Conservation (phyloP, 345 rosid species). For the Euphorbia peplus region DNA sequence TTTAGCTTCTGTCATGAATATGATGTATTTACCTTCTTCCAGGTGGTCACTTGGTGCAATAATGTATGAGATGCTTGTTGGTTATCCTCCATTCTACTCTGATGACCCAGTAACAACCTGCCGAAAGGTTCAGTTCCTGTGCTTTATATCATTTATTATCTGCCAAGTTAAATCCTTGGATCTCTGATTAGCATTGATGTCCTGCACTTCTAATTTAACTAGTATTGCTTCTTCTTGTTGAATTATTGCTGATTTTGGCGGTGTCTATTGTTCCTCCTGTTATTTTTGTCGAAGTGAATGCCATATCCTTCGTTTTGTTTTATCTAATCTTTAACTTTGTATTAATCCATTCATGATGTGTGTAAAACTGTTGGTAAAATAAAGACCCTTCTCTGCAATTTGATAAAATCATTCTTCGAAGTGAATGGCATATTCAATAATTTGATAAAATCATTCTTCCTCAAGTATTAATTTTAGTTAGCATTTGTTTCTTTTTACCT, state of each 20-base stretch:
- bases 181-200: neutral
- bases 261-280: constrained; percentile 2
- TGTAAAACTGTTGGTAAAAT: too few relatives aligned
- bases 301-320: neutral
- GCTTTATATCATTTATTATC: neutral
- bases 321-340: neutral
- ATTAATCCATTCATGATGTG: constrained; percentile 1
- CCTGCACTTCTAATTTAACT: neutral
- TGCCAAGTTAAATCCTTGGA: constrained; percentile 2
- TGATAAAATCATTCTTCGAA: too few relatives aligned
- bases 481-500: neutral
- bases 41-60: constrained; percentile 98
- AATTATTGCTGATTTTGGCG: neutral
- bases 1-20: constrained; percentile 10
- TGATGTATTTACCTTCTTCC: constrained; percentile 25
- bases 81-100: constrained; percentile 77
- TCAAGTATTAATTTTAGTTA: neutral
- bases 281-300: neutral
- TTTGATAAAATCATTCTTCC: neutral
- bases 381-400: too few relatives aligned
- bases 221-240: neutral
- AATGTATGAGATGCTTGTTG: constrained; percentile 89
- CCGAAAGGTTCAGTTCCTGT: constrained; percentile 63
- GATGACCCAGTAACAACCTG: constrained; percentile 89
- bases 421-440: too few relatives aligned